phyloP scores from a whole-genome alignment of 2,329 filamentous ascomycete species.

The Pleomassaria siparia region DNA sequence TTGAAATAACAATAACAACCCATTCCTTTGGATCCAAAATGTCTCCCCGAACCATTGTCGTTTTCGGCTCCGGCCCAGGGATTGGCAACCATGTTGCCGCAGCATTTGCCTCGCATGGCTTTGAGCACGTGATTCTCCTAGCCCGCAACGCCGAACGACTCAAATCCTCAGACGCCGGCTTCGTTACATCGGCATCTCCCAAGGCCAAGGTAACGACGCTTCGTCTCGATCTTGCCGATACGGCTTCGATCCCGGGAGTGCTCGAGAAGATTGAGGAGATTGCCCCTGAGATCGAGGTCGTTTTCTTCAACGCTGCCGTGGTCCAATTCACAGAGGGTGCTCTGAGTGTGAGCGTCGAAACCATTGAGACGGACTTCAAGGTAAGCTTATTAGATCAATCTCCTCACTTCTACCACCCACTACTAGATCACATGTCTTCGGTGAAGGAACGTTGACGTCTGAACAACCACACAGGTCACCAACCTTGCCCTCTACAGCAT shows the following conservation, averaged over 20 bases:
- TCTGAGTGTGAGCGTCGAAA: slow-evolving; percentile 46
- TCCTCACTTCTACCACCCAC: not conserved
- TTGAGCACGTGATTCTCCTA: slow-evolving; percentile 53
- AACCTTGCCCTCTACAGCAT: slow-evolving; percentile 52
- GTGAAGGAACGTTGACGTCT: not conserved
- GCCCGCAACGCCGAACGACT: slow-evolving; percentile 49
- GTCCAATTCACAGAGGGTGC: slow-evolving; percentile 46
- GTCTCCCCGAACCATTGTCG: slow-evolving; percentile 33
- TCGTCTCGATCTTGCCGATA: slow-evolving; percentile 49
- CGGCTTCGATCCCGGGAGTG: slow-evolving; percentile 38
- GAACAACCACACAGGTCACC: slow-evolving; percentile 41
- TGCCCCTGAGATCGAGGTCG: slow-evolving; percentile 44
- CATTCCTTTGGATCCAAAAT: not conserved
- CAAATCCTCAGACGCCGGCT: slow-evolving; percentile 37
- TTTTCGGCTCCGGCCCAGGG: slow-evolving; percentile 53
- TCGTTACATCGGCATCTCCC: slow-evolving; percentile 31
- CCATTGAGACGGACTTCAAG: slow-evolving; percentile 54
- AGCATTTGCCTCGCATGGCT: slow-evolving; percentile 48
- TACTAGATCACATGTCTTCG: no score
- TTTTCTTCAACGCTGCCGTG: slow-evolving; percentile 57
- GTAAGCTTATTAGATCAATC: slow-evolving; percentile 33
- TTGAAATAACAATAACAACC: no score
- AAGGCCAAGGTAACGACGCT: slow-evolving; percentile 47
- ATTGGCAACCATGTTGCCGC: slow-evolving; percentile 49
- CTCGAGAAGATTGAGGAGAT: slow-evolving; percentile 46